A percentile compares a stretch with the other conserved stretches of the same genome.
These are phyloP conservation scores for Pleomassaria siparia DNA, from an alignment of 2,329 filamentous ascomycete species.

Conservation along the genomic window DNA sequence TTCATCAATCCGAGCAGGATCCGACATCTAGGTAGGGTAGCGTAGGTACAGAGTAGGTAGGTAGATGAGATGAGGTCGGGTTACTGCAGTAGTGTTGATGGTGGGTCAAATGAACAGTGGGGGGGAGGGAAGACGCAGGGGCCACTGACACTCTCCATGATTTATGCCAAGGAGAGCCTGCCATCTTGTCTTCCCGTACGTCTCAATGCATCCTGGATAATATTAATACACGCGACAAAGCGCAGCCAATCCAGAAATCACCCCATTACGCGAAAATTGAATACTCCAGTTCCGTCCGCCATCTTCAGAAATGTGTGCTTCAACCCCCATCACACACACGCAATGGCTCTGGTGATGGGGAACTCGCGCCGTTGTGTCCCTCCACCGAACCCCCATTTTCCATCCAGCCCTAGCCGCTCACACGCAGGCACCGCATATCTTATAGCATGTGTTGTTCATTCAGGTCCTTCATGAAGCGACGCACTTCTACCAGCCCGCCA, in stretches of 20 bases:
- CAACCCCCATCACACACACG: slow-evolving; percentile 9
- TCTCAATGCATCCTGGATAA: neutral
- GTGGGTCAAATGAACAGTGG: slow-evolving; percentile 20
- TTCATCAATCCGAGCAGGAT: no score
- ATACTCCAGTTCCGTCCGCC: slow-evolving; percentile 7
- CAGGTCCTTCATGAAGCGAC: slow-evolving; percentile 40
- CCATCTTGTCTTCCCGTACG: neutral
- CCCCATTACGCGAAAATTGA: slow-evolving; percentile 20
- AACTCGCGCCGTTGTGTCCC: slow-evolving; percentile 1
- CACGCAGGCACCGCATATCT: slow-evolving; percentile 10
- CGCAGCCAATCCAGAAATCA: slow-evolving; percentile 16
- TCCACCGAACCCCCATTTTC: slow-evolving; percentile 32
- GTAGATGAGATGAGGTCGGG: neutral
- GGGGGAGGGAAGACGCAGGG: slow-evolving; percentile 17
- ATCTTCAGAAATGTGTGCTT: no score
- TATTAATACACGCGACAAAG: neutral
- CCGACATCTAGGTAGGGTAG: no score
- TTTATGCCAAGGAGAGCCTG: neutral
- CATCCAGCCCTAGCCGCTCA: slow-evolving; percentile 20
- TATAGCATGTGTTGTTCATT: slow-evolving; percentile 37
- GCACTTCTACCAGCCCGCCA: slow-evolving; percentile 22
- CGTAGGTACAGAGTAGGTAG: no score
- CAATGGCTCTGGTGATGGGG: neutral
- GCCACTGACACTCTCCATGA: neutral
- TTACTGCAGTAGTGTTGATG: slow-evolving; percentile 2